phyloP scores from a whole-genome alignment of 495 filamentous ascomycete species.

The Penicillium pulvis region DNA sequence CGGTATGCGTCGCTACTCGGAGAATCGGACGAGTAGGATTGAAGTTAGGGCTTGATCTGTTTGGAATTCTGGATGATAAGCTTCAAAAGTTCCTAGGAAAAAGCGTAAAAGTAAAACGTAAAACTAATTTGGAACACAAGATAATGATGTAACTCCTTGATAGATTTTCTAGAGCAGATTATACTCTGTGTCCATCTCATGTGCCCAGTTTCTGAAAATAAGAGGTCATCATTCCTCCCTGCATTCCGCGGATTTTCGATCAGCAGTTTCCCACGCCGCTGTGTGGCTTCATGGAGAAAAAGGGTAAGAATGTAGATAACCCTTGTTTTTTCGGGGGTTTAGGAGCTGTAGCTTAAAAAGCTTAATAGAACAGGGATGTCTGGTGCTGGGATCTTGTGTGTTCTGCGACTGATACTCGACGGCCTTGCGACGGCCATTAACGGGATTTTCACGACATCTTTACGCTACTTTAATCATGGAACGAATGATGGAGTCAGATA shows the following conservation, averaged over 20 bases:
- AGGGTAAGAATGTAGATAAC: conserved; percentile 26
- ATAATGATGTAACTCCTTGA: conserved; percentile 4
- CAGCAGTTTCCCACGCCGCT: conserved; percentile 14
- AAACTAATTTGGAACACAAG: background rate
- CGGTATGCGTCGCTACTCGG: conserved; percentile 33
- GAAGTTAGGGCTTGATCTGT: conserved; percentile 9
- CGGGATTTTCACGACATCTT: background rate
- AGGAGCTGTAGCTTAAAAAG: conserved; percentile 8
- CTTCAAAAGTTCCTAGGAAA: background rate
- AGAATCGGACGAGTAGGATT: conserved; percentile 11
- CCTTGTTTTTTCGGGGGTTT: conserved; percentile 24
- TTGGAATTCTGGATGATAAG: background rate
- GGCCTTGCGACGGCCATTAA: conserved; percentile 1
- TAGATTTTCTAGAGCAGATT: background rate
- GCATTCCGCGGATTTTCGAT: conserved; percentile 24
- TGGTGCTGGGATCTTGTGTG: background rate
- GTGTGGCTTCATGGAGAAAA: conserved; percentile 5
- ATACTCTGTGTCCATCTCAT: background rate
- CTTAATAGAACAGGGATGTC: conserved; percentile 2
- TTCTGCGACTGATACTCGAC: background rate
- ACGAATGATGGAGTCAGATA: conserved; percentile 10
- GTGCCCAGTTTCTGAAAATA: background rate
- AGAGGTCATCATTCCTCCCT: conserved; percentile 30
- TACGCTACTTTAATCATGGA: conserved; percentile 11
- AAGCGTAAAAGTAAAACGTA: background rate